These are phyloP conservation scores for Aspergillus quadricinctus DNA, from an alignment of 2,329 filamentous ascomycete genomes.

Conservation along the genomic window DNA sequence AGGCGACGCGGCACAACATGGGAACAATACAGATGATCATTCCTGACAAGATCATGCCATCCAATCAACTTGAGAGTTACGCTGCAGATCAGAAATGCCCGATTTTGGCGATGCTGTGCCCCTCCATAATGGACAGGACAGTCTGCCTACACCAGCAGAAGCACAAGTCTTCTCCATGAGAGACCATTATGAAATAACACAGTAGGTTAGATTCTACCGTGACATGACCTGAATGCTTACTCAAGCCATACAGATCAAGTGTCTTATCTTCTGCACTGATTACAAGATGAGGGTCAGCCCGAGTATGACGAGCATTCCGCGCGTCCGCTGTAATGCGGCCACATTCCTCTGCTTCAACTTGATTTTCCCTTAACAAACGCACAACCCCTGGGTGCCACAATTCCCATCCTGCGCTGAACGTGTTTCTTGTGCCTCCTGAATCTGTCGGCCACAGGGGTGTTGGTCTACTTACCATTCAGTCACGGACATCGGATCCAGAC, in stretches of 20 bases:
- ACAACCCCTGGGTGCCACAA: slow-evolving; percentile 8
- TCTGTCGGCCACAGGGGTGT: neutral
- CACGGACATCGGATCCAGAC: neutral
- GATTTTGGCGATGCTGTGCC: neutral
- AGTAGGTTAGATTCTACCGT: neutral
- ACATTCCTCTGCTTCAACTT: slow-evolving; percentile 24
- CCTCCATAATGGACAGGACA: neutral
- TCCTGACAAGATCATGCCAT: neutral
- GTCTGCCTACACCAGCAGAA: neutral
- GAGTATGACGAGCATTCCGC: slow-evolving; percentile 28
- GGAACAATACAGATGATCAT: neutral
- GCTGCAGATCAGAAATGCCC: neutral
- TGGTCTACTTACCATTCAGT: neutral
- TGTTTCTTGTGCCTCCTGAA: slow-evolving; percentile 6
- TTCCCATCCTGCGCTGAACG: slow-evolving; percentile 7
- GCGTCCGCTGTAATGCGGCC: slow-evolving; percentile 21
- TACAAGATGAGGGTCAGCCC: too few species aligned
- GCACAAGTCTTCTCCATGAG: neutral
- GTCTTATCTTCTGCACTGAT: too few species aligned
- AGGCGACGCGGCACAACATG: neutral
- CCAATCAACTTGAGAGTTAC: neutral
- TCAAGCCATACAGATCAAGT: neutral
- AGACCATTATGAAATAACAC: neutral
- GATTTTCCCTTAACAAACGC: slow-evolving; percentile 29
- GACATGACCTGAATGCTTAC: neutral